These are phyloP conservation scores for Aspergillus persii DNA, from an alignment of 2,329 filamentous ascomycete species.

Conservation along the genomic window DNA sequence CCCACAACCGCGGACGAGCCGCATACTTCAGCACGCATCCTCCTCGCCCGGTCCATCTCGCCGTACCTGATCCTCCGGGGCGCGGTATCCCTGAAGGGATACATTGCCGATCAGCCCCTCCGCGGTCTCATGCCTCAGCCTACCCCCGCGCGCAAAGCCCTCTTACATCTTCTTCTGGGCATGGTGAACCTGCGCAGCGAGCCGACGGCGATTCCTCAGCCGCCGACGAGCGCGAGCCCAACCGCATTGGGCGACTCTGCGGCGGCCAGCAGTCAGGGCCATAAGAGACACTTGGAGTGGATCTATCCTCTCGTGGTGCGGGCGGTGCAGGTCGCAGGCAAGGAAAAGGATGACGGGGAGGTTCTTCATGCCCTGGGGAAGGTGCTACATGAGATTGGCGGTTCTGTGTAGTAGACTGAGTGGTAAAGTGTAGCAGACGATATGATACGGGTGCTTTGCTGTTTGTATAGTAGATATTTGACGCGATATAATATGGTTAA, in stretches of 20 bases:
- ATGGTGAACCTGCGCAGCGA: conserved; percentile 69
- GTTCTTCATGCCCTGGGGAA: conserved; percentile 53
- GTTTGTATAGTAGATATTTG: not conserved
- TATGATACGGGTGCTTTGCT: not conserved
- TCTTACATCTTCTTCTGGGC: conserved; percentile 67
- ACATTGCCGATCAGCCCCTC: conserved; percentile 87
- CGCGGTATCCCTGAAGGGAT: conserved; percentile 75
- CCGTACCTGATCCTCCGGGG: conserved; percentile 81
- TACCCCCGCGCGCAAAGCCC: conserved; percentile 72
- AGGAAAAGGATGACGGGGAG: conserved; percentile 37
- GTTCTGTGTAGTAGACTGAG: conserved; percentile 3
- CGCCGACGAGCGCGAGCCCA: conserved; percentile 20
- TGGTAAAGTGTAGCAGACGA: not conserved
- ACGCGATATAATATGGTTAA: too few relatives aligned
- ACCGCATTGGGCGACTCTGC: conserved; percentile 30
- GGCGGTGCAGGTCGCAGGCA: conserved; percentile 39
- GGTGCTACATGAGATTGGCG: conserved; percentile 62
- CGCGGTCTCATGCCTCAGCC: conserved; percentile 88
- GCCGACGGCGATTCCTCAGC: conserved; percentile 63
- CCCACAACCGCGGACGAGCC: not conserved
- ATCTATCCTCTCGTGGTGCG: conserved; percentile 69
- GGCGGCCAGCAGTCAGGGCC: conserved; percentile 26
- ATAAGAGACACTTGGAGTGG: conserved; percentile 72
- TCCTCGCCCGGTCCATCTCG: conserved; percentile 71
- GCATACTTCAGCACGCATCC: conserved; percentile 44